Evolutionary conservation across 1,284 basidiomycete genomes (phyloP).

Genomic region (Ceratobasidium sp.): DNA sequence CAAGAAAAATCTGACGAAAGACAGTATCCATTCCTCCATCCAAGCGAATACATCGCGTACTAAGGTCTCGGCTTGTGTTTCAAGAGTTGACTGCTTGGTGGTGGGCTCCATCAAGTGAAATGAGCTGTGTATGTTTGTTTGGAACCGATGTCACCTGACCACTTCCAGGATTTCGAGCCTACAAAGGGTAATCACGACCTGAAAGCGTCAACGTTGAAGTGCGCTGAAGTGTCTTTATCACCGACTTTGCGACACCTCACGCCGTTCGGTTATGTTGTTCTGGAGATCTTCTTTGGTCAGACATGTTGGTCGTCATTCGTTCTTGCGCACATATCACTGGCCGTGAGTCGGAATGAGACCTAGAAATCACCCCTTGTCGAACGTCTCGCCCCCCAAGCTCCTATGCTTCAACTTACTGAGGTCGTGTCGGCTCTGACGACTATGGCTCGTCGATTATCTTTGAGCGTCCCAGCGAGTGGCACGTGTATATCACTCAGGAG

Average conservation of each 20-base stretch:
- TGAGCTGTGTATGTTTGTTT: constrained; percentile 14
- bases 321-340: constrained; percentile 5
- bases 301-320: not conserved
- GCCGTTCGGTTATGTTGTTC: not conserved
- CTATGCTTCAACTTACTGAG: not conserved
- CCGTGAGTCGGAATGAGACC: not conserved
- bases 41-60: constrained; percentile 23
- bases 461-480: not conserved
- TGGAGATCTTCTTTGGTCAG: not conserved
- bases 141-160: constrained; percentile 17
- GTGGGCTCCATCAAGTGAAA: constrained; percentile 29
- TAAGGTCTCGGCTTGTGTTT: constrained; percentile 24
- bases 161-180: not conserved
- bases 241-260: not conserved
- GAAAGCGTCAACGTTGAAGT: not conserved
- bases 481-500: not conserved
- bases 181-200: not conserved
- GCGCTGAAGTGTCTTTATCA: constrained; percentile 12
- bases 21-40: constrained; percentile 17
- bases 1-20: constrained; percentile 10
- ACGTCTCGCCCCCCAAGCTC: not conserved
- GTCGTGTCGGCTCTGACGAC: not conserved
- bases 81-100: constrained; percentile 27
- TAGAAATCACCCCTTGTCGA: too few relatives aligned
- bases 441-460: not conserved